Base-by-base conservation (phyloP, 1,284 basidiomycete species). In the Melampsora americana region DNA sequence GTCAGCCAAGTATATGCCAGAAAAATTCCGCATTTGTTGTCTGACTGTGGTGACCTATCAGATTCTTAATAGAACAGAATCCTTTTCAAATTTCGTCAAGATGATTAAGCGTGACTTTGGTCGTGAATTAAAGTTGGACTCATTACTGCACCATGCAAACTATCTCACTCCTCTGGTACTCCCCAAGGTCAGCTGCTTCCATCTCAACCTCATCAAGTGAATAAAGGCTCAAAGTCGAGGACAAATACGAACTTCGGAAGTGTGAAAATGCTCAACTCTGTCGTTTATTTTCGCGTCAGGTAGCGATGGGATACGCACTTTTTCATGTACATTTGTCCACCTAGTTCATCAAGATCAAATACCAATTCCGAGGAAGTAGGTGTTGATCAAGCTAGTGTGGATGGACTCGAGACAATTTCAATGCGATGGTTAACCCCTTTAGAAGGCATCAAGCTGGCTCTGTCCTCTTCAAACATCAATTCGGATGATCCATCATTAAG, bases 251-350 rank as follows among this genome's bases (percentile, higher is more conserved):
- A n/a, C n/a, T n/a, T n/a, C n/a, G n/a, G n/a, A n/a, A n/a, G n/a
- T n/a, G n/a, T n/a, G n/a, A n/a, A n/a, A 66, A 23, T 48, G 16
- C 67, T 79, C 78, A 26, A 80, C 79, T 1, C 79, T 78, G 0
- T 60, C 32, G 5, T 30, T 68, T n/a, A n/a, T 32, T 42, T 42
- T 6, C 12, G 39, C 6, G 66, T 78, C 14, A 79, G 73, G 2
- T 73, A 80, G 26, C 78, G 81, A 2, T 81, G 79, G 78, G 79
- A 81, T 70, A 81, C 81, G 2, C 78, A 78, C 66, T 81, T 81
- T 75, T 81, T 79, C 76, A 69, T 80, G 53, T 56, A 79, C 26
- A 65, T 81, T 46, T 77, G 80, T 18, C 78, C 79, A 0, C 59
- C 77, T 9, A 65, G 69, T n/a, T 77, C 78, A 28, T 18, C 5